phyloP scores from a whole-genome alignment of 2,329 filamentous ascomycete genomes.

The Pseudopithomyces maydicus region DNA sequence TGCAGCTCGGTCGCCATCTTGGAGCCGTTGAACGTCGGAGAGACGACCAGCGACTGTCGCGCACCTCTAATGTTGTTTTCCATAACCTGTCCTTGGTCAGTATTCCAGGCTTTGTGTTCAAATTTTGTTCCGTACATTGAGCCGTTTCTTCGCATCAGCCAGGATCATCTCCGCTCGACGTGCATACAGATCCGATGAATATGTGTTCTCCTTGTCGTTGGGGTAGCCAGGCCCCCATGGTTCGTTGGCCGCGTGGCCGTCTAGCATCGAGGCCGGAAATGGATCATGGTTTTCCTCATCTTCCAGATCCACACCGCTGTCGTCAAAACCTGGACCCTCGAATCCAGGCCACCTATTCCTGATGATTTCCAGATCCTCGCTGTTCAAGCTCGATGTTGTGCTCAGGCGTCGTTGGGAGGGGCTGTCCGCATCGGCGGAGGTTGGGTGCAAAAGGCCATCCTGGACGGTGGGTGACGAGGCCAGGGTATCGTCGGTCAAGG shows the following conservation, averaged over 20 bases:
- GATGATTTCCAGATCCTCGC: constrained; percentile 51
- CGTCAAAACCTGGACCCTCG: constrained; percentile 38
- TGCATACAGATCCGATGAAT: constrained; percentile 63
- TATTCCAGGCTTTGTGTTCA: constrained; percentile 7
- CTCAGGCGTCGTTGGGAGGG: constrained; percentile 36
- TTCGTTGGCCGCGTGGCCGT: constrained; percentile 45
- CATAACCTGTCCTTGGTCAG: constrained; percentile 71
- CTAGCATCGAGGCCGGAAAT: constrained; percentile 25
- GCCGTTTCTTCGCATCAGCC: constrained; percentile 85
- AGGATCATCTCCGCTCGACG: constrained; percentile 87
- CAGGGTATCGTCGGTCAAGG: constrained; percentile 27
- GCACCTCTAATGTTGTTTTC: constrained; percentile 87
- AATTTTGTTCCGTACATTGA: constrained; percentile 68
- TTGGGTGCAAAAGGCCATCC: constrained; percentile 22
- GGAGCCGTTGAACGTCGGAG: constrained; percentile 55
- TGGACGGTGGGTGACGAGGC: constrained; percentile 42
- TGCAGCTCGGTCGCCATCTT: constrained; percentile 38
- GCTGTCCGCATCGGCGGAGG: constrained; percentile 19
- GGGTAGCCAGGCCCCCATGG: constrained; percentile 44
- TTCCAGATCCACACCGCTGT: constrained; percentile 41
- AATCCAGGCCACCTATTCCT: constrained; percentile 41
- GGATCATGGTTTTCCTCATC: constrained; percentile 36
- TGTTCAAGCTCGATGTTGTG: constrained; percentile 47
- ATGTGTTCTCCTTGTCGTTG: constrained; percentile 61
- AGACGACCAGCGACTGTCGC: constrained; percentile 67